Evolutionary conservation across 306 rosid species (phyloP).

Genomic region (Gynostemma pentaphyllum): DNA sequence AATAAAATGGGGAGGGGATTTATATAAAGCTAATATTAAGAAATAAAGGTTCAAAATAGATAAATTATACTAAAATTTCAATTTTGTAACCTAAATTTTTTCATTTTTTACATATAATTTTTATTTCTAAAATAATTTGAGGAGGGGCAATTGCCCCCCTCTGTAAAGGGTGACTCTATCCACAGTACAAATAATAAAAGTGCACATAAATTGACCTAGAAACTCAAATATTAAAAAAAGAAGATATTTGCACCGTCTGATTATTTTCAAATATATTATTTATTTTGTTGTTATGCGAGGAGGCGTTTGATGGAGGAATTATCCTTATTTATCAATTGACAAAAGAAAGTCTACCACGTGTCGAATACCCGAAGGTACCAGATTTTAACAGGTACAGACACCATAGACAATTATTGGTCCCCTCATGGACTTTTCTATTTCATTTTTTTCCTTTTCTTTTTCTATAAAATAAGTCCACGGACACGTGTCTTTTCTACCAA

Average conservation of each 20-base stretch:
- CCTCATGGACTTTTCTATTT: slow-evolving; percentile 3
- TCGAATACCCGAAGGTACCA: not conserved
- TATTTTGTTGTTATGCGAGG: slow-evolving; percentile 7
- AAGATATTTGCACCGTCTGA: not conserved
- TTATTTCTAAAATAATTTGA: too few relatives aligned
- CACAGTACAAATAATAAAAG: too few relatives aligned
- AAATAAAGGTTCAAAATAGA: too few relatives aligned
- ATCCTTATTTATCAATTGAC: not conserved
- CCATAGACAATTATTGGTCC: slow-evolving; percentile 5
- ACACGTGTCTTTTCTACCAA: slow-evolving; percentile 32
- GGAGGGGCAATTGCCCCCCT: too few relatives aligned
- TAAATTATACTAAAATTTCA: too few relatives aligned
- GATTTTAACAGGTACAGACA: not conserved
- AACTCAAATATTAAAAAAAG: not conserved
- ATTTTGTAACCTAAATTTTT: too few relatives aligned
- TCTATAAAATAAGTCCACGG: not conserved
- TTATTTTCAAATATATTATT: not conserved
- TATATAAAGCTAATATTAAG: too few relatives aligned
- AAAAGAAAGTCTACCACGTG: not conserved
- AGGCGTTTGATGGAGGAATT: not conserved
- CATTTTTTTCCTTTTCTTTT: not conserved
- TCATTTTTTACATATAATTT: too few relatives aligned
- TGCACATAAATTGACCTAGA: too few relatives aligned
- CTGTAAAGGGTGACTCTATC: too few relatives aligned
- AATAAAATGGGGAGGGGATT: too few relatives aligned